Base-by-base conservation (phyloP, 176 grass and related monocot genomes). In the Poa pratensis region DNA sequence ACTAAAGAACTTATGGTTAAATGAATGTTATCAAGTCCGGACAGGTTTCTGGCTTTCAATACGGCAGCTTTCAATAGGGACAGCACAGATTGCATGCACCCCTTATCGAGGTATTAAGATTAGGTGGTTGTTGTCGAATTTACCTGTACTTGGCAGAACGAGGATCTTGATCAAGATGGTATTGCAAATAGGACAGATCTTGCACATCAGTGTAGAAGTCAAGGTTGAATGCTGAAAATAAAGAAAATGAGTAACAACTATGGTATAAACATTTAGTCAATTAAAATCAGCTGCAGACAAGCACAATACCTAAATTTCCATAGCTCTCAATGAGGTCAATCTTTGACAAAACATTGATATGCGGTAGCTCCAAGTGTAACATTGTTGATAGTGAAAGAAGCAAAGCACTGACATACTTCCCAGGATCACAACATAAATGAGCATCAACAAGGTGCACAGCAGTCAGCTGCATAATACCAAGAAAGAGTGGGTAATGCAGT, bases 321-420 rank as follows among this genome's bases (percentile, higher is more conserved):
- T 95, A 98, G 9, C 66, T 95, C 69, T 94, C 93, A 69, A 98
- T 94, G 14, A 98, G 93, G 82, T 98, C 96, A 68, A 98, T 98
- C 92, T 98, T 98, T 48, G 96, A 98, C 69, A 98, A 78, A 63
- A 98, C 93, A 80, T 95, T 98, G 61, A 98, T 92, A 79, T 98
- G 96, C 42, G 96, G 93, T 27, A 98, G 81, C 75, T 95, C 93
- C 58, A 98, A 80, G 82, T 98, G 93, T 80, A 98, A 8, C 96
- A 98, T 94, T 22, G 96, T 95, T 68, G 96, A 94, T 61, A 98
- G 88, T n/a, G 93, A 94, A 72, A 98, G 93, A 75, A 98, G 89
- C 78, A 95, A 90, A 65, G 96, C 96, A 86, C 93, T 95, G 18
- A 98, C 89, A 92, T 98, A 98, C 80, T 98, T 98, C 63, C 96